These are phyloP conservation scores for thale cress (Arabidopsis thaliana) DNA, from an alignment of 345 rosid genomes.

Conservation along the genomic window TAIR10.1 NC_003070.9:19049001-19049500, in stretches of 20 bases:
- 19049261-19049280: background rate
- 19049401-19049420: constrained; percentile 97
- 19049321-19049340: constrained; percentile 85
- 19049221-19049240: constrained; percentile 73
- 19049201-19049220: constrained; percentile 94
- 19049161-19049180: constrained; percentile 92
- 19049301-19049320: constrained; percentile 85
- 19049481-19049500: constrained; percentile 5
- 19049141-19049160: constrained; percentile 94
- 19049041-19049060: background rate
- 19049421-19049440: constrained; percentile 65
- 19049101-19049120: constrained; percentile 8
- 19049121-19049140: constrained; percentile 95
- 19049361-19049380: constrained; percentile 90
- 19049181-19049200: constrained; percentile 96
- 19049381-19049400: constrained; percentile 87
- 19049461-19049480: background rate
- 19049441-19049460: constrained; percentile 12
- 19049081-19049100: background rate
- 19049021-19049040: constrained; percentile 93
- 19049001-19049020: constrained; percentile 88
- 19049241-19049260: background rate
- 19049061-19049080: background rate
- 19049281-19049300: background rate
- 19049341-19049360: constrained; percentile 99